Base-by-base conservation (phyloP, 2,329 filamentous ascomycete genomes). In the Clarireedia paspali region DNA sequence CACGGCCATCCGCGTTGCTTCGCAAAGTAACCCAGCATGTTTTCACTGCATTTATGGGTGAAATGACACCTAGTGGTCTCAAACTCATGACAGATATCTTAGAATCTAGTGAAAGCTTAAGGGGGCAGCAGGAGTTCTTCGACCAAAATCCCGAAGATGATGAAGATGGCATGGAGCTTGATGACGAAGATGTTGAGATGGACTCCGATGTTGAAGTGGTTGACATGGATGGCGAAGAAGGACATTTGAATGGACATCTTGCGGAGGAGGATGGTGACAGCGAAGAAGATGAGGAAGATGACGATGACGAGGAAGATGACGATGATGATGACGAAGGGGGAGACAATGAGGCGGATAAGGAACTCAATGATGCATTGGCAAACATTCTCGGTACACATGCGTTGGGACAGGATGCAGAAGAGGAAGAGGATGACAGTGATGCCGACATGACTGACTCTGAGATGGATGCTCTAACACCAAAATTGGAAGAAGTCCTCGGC, bases 361-460 rank as follows among this genome's bases (percentile, higher is more conserved):
- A 75, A 57, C 74, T 77, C 26, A 85, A 95, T 63, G 83, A 84
- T 42, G 85, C 89, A 55, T 81, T 96, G 27, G 88, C 88, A 2
- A 80, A 85, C 61, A 87, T 91, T 2, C 81, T 96, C 2, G 85
- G 88, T 42, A 91, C 85, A 53, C 85, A 87, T 58, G 74, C 75
- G 6, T 73, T 83, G 23, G 81, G 86, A 67, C 80, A 84, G 53
- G 80, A 84, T 59, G 73, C 71, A 15, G 26, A 42, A 15, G 75
- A 78, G 1, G 79, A 78, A 1, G 78, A 75, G 1, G 80, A 77
- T 1, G 83, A 83, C 30, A 80, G 80, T 9, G 87, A 87, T 58
- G 84, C 81, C 2, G 89, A 96, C 71, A 96, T 99, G 91, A 87
- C 90, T 59, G 92, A 97, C 72, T 91, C 92, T 17, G 87, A 96